Evolutionary conservation across 129 eudicot genomes (phyloP).

Genomic region (Saussurea involucrata): DNA sequence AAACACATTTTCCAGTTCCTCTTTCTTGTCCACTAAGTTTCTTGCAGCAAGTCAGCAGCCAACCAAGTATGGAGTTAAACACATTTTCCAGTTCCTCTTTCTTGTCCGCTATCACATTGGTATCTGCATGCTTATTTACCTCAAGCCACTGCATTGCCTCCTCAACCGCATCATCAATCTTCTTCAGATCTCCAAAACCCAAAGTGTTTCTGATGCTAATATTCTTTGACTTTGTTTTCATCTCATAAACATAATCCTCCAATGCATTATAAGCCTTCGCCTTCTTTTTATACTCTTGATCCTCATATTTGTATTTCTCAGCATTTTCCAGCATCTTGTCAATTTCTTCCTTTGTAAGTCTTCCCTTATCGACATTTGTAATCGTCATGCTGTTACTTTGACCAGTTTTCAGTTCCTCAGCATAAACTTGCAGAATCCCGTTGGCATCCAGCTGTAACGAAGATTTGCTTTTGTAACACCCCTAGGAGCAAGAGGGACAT

Average conservation of each 20-base stretch:
- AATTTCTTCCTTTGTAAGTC: background rate
- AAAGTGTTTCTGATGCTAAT: background rate
- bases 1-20: too few relatives aligned
- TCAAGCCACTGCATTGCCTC: constrained; percentile 10
- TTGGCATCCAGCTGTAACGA: constrained; percentile 9
- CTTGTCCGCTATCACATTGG: background rate
- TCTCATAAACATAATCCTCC: constrained; percentile 8
- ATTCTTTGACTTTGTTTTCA: background rate
- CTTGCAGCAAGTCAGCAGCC: too few relatives aligned
- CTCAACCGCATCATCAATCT: background rate
- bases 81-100: background rate
- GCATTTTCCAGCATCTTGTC: constrained; percentile 6
- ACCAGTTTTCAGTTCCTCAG: constrained; percentile 2
- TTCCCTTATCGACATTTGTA: background rate
- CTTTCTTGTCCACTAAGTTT: too few relatives aligned
- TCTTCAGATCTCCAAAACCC: background rate
- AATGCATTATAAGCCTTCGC: constrained; percentile 4
- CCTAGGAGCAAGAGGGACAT: constrained; percentile 5
- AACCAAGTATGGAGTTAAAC: background rate
- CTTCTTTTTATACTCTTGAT: background rate
- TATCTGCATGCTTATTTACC: background rate
- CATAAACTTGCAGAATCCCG: constrained; percentile 2
- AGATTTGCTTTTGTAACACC: background rate
- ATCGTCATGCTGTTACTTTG: background rate
- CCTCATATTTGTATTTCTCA: background rate